phyloP scores from a whole-genome alignment of 345 rosid species.

The Citrus australasica region DNA sequence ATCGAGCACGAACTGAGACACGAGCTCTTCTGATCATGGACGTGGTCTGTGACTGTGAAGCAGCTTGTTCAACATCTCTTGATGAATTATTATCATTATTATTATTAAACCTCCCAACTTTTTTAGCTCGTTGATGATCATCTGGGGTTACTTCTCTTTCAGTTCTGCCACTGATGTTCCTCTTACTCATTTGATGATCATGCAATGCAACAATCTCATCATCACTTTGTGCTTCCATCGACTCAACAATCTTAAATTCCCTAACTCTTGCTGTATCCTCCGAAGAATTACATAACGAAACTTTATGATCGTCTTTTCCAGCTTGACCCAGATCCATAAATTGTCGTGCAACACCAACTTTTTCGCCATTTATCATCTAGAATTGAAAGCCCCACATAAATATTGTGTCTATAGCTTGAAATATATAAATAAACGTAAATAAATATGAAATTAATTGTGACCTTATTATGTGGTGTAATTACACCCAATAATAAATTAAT shows the following conservation, averaged over 20 bases:
- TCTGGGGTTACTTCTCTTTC: slow-evolving; percentile 16
- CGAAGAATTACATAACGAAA: slow-evolving; percentile 20
- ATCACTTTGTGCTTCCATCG: slow-evolving; percentile 17
- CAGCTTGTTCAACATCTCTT: slow-evolving; percentile 12
- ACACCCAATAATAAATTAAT: background rate
- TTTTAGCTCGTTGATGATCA: slow-evolving; percentile 15
- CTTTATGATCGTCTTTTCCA: slow-evolving; percentile 14
- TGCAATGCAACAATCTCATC: slow-evolving; percentile 24
- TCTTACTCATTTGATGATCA: background rate
- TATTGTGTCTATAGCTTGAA: background rate
- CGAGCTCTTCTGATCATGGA: slow-evolving; percentile 56
- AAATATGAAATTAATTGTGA: background rate
- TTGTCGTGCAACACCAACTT: slow-evolving; percentile 27
- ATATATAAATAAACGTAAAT: too few relatives aligned
- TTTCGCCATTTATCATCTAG: slow-evolving; percentile 23
- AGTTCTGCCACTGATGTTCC: slow-evolving; percentile 15
- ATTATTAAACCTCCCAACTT: slow-evolving; percentile 17
- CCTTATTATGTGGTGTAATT: background rate
- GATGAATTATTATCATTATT: background rate
- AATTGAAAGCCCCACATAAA: background rate
- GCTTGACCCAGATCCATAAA: slow-evolving; percentile 42
- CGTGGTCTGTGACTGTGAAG: slow-evolving; percentile 12
- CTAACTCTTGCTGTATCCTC: background rate
- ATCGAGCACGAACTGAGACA: slow-evolving; percentile 66
- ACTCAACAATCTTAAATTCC: slow-evolving; percentile 19